Evolutionary conservation across 108 stramenopile species (phyloP).

Genomic region (Chaetoceros tenuissimus): DNA sequence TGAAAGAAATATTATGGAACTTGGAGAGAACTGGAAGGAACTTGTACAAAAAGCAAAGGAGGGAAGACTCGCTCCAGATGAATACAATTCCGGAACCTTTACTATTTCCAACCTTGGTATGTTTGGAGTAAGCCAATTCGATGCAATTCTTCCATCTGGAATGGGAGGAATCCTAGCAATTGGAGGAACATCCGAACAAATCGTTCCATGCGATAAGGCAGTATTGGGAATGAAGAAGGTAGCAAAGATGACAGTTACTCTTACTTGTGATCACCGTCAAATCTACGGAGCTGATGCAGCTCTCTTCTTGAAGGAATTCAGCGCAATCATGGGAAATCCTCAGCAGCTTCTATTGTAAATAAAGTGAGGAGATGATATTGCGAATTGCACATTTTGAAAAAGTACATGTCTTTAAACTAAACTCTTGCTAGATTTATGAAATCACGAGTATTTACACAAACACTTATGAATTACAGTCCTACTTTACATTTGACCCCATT

Average conservation of each 20-base stretch:
- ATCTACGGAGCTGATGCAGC: constrained; percentile 97
- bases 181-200: constrained; percentile 76
- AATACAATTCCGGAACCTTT: constrained; percentile 94
- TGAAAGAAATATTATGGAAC: constrained; percentile 77
- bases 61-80: constrained; percentile 80
- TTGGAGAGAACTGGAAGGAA: constrained; percentile 92
- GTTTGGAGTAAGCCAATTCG: constrained; percentile 94
- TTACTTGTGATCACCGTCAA: constrained; percentile 96
- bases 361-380: no score
- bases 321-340: constrained; percentile 85
- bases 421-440: no score
- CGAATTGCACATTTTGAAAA: constrained; percentile 8
- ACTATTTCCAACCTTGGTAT: constrained; percentile 98
- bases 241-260: constrained; percentile 94
- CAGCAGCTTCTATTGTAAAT: constrained; percentile 28
- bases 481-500: no score
- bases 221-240: constrained; percentile 86
- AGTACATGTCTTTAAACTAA: no score
- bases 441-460: no score
- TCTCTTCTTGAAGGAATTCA: constrained; percentile 88
- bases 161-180: constrained; percentile 92
- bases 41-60: constrained; percentile 77
- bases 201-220: constrained; percentile 62
- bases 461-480: no score
- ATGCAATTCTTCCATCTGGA: constrained; percentile 90